Conservation (phyloP, 176 grass and related monocot species). For the Neostapfia colusana region DNA sequence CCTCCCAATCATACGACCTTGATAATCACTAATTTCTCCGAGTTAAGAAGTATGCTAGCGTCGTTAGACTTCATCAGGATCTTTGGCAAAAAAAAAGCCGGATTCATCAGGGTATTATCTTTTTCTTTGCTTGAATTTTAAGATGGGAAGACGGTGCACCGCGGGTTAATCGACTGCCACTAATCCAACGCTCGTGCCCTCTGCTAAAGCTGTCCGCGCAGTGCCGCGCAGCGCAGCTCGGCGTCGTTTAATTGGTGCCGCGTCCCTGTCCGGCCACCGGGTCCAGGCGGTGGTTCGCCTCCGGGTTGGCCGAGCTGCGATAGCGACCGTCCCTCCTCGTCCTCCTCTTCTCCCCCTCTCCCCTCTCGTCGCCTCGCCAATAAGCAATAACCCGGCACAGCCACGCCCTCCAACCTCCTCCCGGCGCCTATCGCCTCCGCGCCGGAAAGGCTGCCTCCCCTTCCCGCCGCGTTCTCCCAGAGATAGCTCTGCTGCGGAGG, state of each 20-base stretch:
- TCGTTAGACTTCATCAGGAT: too few relatives aligned
- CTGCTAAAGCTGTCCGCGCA: constrained; percentile 35
- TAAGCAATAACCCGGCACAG: neutral
- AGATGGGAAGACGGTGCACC: constrained; percentile 17
- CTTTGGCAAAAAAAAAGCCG: too few relatives aligned
- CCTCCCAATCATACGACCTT: constrained; percentile 1
- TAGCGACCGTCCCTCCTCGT: constrained; percentile 42
- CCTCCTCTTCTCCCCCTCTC: neutral
- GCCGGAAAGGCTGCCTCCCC: constrained; percentile 6
- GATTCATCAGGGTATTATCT: too few relatives aligned
- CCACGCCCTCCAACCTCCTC: neutral
- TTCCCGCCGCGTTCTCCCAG: neutral
- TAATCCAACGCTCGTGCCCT: neutral
- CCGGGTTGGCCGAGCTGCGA: constrained; percentile 53
- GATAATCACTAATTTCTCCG: neutral
- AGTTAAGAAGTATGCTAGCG: neutral
- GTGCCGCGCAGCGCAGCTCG: neutral
- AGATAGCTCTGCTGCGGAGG: constrained; percentile 17
- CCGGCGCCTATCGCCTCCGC: constrained; percentile 8
- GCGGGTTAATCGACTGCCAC: constrained; percentile 15
- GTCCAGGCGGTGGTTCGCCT: constrained; percentile 57
- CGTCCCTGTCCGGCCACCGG: constrained; percentile 57
- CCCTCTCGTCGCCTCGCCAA: constrained; percentile 6
- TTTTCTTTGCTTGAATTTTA: too few relatives aligned
- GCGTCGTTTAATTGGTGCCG: constrained; percentile 50